phyloP scores from a whole-genome alignment of 2,329 filamentous ascomycete species.

The Cercospora nicotianae region DNA sequence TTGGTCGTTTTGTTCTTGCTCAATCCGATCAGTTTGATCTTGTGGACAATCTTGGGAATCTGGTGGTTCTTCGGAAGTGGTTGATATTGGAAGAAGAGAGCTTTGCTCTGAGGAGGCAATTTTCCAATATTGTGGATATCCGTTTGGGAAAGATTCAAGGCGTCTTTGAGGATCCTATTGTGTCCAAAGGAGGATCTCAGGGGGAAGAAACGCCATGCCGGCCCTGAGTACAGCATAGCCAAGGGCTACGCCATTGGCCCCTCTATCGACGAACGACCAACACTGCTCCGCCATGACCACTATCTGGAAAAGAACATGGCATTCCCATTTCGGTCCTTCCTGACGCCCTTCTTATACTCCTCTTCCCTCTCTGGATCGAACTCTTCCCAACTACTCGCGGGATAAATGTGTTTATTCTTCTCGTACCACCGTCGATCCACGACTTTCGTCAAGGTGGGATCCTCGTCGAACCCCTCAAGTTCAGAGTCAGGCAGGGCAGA shows the following conservation, averaged over 20 bases:
- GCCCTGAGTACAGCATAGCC: neutral
- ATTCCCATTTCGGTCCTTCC: conserved; percentile 85
- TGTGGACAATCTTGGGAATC: conserved; percentile 27
- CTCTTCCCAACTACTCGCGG: conserved; percentile 91
- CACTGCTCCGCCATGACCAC: neutral
- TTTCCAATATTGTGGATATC: neutral
- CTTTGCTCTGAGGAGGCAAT: neutral
- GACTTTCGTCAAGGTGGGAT: conserved; percentile 83
- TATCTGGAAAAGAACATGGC: conserved; percentile 66
- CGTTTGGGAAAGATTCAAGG: neutral
- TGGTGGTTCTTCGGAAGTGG: conserved; percentile 21
- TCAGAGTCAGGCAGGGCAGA: conserved; percentile 51
- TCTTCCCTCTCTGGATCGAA: conserved; percentile 87
- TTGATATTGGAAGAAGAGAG: neutral
- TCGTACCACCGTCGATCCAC: conserved; percentile 97
- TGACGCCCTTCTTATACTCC: conserved; percentile 74
- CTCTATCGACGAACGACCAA: neutral
- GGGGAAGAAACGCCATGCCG: too few species aligned
- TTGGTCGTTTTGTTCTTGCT: conserved; percentile 34
- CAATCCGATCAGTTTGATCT: conserved; percentile 34
- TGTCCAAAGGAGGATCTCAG: neutral
- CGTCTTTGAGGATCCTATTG: neutral
- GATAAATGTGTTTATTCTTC: conserved; percentile 96
- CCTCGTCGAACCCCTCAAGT: conserved; percentile 72
- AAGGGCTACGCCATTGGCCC: neutral